A percentile compares a stretch with the other conserved stretches of the same genome.
Conservation (phyloP, 495 filamentous ascomycete species). For the Penicillium manginii region DNA sequence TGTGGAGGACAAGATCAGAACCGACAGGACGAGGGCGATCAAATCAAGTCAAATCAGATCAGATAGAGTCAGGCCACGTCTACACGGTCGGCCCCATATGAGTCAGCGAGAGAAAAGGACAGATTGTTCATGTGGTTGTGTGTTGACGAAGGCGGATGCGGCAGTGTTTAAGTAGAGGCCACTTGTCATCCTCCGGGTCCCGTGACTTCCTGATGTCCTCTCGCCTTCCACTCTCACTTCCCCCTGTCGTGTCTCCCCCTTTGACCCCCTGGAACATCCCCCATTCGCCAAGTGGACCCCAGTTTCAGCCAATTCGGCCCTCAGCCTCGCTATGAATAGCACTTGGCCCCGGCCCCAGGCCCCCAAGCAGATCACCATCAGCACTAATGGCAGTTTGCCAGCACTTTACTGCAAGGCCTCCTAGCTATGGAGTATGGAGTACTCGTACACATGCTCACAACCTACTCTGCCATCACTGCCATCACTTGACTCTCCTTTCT, state of each 20-base stretch:
- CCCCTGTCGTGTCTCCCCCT: no score
- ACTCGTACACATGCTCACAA: not conserved
- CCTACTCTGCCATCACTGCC: not conserved
- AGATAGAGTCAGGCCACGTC: no score
- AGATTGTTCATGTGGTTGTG: not conserved
- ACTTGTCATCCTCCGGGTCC: no score
- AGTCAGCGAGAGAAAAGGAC: not conserved
- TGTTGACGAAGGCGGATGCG: not conserved
- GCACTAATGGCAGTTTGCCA: not conserved
- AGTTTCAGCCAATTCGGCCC: not conserved
- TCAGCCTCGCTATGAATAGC: conserved; percentile 3
- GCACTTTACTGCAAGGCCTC: not conserved
- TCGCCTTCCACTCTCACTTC: no score
- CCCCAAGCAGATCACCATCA: not conserved
- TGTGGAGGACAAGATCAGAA: not conserved
- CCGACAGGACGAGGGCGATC: not conserved
- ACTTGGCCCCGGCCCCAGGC: not conserved
- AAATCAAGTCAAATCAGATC: not conserved
- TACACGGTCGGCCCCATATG: not conserved
- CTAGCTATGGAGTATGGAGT: not conserved
- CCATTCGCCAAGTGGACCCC: not conserved
- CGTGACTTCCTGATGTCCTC: not conserved
- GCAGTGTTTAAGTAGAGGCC: not conserved
- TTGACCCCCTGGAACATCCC: no score
- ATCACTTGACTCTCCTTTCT: no score